Evolutionary conservation across 192 early-diverging fungal species (phyloP).

Genomic region (Umbelopsis vinacea): DNA sequence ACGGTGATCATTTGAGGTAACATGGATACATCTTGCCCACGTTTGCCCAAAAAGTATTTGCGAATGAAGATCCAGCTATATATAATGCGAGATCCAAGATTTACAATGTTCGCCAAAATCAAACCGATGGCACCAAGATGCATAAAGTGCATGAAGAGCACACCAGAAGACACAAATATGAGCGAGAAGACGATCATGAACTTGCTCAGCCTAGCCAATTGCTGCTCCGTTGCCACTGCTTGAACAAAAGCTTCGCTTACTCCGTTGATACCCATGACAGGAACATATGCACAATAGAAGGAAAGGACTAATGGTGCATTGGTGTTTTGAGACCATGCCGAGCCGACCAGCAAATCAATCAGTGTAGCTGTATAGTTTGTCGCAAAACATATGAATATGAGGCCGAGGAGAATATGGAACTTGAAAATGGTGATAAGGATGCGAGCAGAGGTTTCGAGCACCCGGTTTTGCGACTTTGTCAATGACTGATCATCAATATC

Average conservation of each 20-base stretch:
- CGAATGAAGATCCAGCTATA: constrained; percentile 73
- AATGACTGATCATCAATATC: constrained; percentile 28
- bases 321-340: constrained; percentile 53
- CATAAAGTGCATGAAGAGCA: constrained; percentile 62
- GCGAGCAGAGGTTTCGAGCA: constrained; percentile 35
- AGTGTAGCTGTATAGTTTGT: constrained; percentile 78
- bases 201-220: constrained; percentile 63
- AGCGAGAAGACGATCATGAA: constrained; percentile 81
- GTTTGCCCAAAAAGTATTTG: constrained; percentile 56
- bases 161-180: constrained; percentile 65
- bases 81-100: constrained; percentile 76
- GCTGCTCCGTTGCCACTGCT: constrained; percentile 71
- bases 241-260: constrained; percentile 94
- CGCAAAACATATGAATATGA: constrained; percentile 81
- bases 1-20: constrained; percentile 29
- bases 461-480: neutral
- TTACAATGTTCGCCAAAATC: constrained; percentile 85
- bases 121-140: constrained; percentile 76
- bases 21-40: constrained; percentile 4
- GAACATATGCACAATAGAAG: constrained; percentile 89
- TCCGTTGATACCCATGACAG: constrained; percentile 94
- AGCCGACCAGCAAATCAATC: constrained; percentile 66
- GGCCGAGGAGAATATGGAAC: constrained; percentile 75
- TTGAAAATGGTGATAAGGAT: constrained; percentile 52
- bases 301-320: constrained; percentile 62